Evolutionary conservation across 2,329 filamentous ascomycete species (phyloP).

Genomic region (Gnomoniopsis smithogilvyi): DNA sequence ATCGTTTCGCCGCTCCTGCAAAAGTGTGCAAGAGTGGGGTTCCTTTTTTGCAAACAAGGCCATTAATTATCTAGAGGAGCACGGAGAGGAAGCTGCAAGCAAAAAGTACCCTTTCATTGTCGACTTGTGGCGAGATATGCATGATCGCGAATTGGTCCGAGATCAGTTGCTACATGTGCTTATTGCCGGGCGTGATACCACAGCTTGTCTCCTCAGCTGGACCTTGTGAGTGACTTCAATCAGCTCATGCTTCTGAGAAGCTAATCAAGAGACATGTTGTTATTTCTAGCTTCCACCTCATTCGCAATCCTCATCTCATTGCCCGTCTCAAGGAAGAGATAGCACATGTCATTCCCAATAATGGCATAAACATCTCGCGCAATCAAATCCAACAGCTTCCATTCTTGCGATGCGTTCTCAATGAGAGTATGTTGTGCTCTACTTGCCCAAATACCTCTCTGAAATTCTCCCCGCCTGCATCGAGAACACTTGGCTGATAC

Average conservation of each 20-base stretch:
- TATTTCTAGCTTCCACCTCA: background rate
- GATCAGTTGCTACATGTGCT: slow-evolving; percentile 23
- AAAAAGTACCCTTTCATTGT: slow-evolving; percentile 43
- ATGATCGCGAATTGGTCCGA: slow-evolving; percentile 14
- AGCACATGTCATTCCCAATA: background rate
- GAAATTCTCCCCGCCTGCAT: too few species aligned
- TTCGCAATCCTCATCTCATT: background rate
- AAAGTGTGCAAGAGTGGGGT: slow-evolving; percentile 21
- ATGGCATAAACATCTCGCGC: slow-evolving; percentile 13
- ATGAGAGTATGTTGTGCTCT: slow-evolving; percentile 16
- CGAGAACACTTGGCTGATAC: too few species aligned
- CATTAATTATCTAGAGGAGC: slow-evolving; percentile 1
- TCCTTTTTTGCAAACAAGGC: slow-evolving; percentile 30
- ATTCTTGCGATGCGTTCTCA: slow-evolving; percentile 21
- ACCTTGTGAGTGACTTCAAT: slow-evolving; percentile 15
- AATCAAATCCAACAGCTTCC: slow-evolving; percentile 20
- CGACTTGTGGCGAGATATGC: slow-evolving; percentile 24
- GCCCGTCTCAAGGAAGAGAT: slow-evolving; percentile 15
- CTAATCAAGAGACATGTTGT: background rate
- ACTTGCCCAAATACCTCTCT: background rate
- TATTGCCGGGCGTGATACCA: slow-evolving; percentile 21
- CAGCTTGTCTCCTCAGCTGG: slow-evolving; percentile 21
- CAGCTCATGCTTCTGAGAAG: background rate
- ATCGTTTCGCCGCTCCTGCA: slow-evolving; percentile 11
- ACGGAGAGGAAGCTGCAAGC: background rate